These are phyloP conservation scores for Leishmania turanica DNA, from an alignment of 208 protist genomes.

Conservation along the genomic window DNA sequence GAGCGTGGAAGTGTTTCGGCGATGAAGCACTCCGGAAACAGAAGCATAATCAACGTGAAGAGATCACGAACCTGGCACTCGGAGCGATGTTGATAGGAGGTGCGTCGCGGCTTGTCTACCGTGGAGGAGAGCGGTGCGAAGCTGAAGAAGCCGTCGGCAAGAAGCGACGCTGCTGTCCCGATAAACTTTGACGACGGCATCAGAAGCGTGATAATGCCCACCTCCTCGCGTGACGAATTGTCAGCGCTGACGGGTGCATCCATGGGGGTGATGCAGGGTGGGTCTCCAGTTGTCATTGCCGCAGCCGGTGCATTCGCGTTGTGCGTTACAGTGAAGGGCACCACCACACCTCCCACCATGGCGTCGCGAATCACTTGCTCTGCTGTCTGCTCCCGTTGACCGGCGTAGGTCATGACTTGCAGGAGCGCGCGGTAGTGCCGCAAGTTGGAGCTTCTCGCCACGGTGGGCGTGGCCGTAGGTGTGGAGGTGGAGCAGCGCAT, in stretches of 20 bases:
- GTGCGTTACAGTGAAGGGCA: slow-evolving; percentile 30
- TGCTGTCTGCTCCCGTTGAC: slow-evolving; percentile 37
- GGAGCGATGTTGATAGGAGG: slow-evolving; percentile 18
- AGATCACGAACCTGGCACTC: slow-evolving; percentile 59
- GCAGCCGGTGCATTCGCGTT: background rate
- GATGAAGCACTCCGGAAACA: slow-evolving; percentile 81
- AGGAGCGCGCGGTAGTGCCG: slow-evolving; percentile 63
- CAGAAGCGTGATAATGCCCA: slow-evolving; percentile 22
- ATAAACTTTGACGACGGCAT: slow-evolving; percentile 70
- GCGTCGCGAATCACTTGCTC: slow-evolving; percentile 58
- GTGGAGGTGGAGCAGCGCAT: slow-evolving; percentile 8
- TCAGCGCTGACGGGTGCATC: background rate
- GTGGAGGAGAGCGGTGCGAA: slow-evolving; percentile 47
- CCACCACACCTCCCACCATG: slow-evolving; percentile 63
- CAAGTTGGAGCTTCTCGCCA: slow-evolving; percentile 32
- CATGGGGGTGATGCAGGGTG: background rate
- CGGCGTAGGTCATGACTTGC: slow-evolving; percentile 65
- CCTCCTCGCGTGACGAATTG: background rate
- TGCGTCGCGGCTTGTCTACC: slow-evolving; percentile 25
- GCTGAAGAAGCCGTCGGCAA: slow-evolving; percentile 67
- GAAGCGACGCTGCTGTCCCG: slow-evolving; percentile 36
- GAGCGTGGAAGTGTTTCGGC: slow-evolving; percentile 12
- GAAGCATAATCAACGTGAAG: slow-evolving; percentile 55
- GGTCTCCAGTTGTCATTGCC: background rate
- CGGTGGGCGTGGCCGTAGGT: background rate